Evolutionary conservation across 192 early-diverging fungal species (phyloP).

Genomic region (Dispira simplex): DNA sequence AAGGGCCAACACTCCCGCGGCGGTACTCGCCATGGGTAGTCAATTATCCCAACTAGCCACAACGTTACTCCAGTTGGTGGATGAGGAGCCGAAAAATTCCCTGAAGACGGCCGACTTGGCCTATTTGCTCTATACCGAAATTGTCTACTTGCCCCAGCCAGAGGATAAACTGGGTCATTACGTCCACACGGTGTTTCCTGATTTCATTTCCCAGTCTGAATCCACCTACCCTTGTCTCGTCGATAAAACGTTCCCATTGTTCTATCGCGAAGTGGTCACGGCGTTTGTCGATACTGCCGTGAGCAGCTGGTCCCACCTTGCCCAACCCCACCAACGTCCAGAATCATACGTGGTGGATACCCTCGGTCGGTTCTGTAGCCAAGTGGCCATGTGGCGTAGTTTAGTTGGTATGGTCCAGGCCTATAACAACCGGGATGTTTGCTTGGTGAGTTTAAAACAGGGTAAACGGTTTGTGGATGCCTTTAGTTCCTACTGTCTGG

Average conservation of each 20-base stretch:
- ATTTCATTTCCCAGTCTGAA: neutral
- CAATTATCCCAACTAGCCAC: no score
- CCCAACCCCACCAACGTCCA: no score
- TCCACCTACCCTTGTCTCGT: no score
- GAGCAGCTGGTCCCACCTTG: no score
- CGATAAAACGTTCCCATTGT: neutral
- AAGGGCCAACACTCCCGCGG: no score
- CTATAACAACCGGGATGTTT: conserved; percentile 15
- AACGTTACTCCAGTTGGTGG: no score
- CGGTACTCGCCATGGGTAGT: no score
- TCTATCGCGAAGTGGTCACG: neutral
- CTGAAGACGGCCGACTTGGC: conserved; percentile 5
- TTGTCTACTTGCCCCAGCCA: neutral
- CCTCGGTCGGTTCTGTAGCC: no score
- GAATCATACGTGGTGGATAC: no score
- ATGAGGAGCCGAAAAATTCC: neutral
- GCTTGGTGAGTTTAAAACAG: conserved; percentile 14
- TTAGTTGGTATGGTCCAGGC: conserved; percentile 3
- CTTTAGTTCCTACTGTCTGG: conserved; percentile 18
- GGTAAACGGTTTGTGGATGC: conserved; percentile 19
- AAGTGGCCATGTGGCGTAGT: neutral
- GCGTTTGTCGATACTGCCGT: no score
- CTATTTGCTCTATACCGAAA: neutral
- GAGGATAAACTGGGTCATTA: neutral
- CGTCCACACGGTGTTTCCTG: conserved; percentile 3